A percentile compares a stretch with the other conserved stretches of the same genome.
phyloP scores from a whole-genome alignment of 176 grass and related monocot genomes.

The Aegilops tauschii region DNA sequence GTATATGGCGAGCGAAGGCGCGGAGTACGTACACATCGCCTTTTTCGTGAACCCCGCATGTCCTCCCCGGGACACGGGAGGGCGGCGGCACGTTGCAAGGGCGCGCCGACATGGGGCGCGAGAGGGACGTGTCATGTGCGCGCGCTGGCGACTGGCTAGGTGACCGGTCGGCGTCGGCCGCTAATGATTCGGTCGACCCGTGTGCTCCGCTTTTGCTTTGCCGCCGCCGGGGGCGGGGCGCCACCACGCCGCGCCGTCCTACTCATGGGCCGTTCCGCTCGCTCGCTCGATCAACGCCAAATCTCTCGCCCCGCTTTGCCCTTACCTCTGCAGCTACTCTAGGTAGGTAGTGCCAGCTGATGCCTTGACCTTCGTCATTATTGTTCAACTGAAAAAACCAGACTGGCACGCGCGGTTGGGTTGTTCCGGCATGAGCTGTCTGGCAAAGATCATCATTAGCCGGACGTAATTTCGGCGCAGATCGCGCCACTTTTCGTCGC shows the following conservation, averaged over 20 bases:
- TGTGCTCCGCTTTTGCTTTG: background rate
- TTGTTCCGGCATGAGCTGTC: background rate
- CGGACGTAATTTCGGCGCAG: background rate
- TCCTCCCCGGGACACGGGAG: too few relatives aligned
- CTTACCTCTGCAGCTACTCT: too few relatives aligned
- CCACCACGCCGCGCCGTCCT: too few relatives aligned
- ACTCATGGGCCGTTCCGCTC: background rate
- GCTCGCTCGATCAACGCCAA: background rate
- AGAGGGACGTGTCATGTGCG: background rate
- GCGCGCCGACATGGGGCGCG: too few relatives aligned
- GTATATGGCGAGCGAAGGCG: too few relatives aligned
- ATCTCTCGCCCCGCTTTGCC: background rate
- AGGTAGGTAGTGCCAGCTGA: background rate
- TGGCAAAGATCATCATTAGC: background rate
- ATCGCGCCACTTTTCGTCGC: background rate
- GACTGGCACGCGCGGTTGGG: too few relatives aligned
- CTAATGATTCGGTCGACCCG: too few relatives aligned
- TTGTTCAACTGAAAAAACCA: background rate
- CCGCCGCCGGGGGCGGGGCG: too few relatives aligned
- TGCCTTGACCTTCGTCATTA: background rate
- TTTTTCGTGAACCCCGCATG: too few relatives aligned
- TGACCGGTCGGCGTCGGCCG: background rate
- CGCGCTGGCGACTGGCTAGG: too few relatives aligned
- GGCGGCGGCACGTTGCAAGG: too few relatives aligned
- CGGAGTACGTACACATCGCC: too few relatives aligned